Evolutionary conservation across 2,329 filamentous ascomycete species (phyloP).

Genomic region (Ascochyta lentis): DNA sequence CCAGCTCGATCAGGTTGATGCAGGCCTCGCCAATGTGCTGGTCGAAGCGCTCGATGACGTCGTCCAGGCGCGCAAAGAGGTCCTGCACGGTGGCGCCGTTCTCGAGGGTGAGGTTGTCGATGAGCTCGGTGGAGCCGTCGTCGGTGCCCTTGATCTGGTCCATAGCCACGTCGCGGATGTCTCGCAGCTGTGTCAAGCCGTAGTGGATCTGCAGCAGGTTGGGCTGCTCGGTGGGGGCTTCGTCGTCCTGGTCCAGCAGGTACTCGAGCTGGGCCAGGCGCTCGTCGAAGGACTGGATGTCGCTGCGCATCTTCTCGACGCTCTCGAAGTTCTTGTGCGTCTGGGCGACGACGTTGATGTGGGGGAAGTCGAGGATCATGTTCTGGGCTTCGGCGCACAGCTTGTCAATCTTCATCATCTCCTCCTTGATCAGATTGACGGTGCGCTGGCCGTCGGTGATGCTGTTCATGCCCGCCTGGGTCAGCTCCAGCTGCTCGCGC

Average conservation of each 20-base stretch:
- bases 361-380: conserved; percentile 95
- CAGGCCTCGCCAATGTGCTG: conserved; percentile 90
- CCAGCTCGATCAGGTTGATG: conserved; percentile 85
- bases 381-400: conserved; percentile 96
- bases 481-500: conserved; percentile 91
- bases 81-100: conserved; percentile 78
- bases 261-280: conserved; percentile 77
- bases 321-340: conserved; percentile 96
- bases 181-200: conserved; percentile 86
- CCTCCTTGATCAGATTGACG: conserved; percentile 92
- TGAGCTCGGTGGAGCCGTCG: conserved; percentile 96
- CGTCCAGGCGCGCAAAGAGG: conserved; percentile 86
- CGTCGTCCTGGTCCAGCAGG: conserved; percentile 82
- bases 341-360: conserved; percentile 89
- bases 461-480: conserved; percentile 88
- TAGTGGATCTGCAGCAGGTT: conserved; percentile 90
- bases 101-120: conserved; percentile 71
- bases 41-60: conserved; percentile 92
- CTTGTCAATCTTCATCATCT: conserved; percentile 98
- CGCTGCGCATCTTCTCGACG: conserved; percentile 89
- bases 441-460: conserved; percentile 90
- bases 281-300: conserved; percentile 85
- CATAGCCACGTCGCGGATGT: conserved; percentile 95
- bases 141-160: conserved; percentile 84
- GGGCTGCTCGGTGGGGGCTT: conserved; percentile 86